Evolutionary conservation across 371 early-diverging fungal species (phyloP).

Genomic region (Funneliformis caledonium): DNA sequence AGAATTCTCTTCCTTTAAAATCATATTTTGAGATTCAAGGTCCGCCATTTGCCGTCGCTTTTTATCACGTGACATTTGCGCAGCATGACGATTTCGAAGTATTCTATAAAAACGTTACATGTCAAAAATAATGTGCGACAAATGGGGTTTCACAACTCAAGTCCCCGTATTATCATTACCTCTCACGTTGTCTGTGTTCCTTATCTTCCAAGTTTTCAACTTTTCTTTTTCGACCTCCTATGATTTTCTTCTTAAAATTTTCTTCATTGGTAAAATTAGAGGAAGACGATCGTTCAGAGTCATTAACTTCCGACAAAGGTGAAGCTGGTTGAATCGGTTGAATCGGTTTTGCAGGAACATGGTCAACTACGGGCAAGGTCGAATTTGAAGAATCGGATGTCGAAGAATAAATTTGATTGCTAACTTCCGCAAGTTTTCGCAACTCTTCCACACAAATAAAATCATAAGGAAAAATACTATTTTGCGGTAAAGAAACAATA

Average conservation of each 20-base stretch:
- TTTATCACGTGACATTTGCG: slow-evolving; percentile 88
- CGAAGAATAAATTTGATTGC: not conserved
- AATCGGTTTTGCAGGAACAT: not conserved
- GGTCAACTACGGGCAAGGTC: not conserved
- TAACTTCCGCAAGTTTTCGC: not conserved
- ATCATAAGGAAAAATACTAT: slow-evolving; percentile 17
- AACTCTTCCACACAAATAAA: slow-evolving; percentile 19
- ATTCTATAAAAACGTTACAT: slow-evolving; percentile 50
- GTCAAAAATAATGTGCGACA: not conserved
- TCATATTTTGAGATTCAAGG: slow-evolving; percentile 72
- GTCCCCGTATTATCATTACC: not conserved
- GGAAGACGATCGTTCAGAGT: not conserved
- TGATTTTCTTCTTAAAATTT: not conserved
- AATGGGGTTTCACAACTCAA: not conserved
- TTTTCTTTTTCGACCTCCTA: slow-evolving; percentile 31
- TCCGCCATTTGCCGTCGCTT: slow-evolving; percentile 80
- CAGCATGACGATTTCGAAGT: slow-evolving; percentile 90
- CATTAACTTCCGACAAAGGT: not conserved
- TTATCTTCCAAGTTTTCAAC: slow-evolving; percentile 38
- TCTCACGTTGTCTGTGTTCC: slow-evolving; percentile 13
- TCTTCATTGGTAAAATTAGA: not conserved
- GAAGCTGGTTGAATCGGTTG: slow-evolving; percentile 15
- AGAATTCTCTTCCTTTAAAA: slow-evolving; percentile 68
- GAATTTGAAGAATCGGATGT: not conserved
- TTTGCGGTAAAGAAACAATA: not conserved